Evolutionary conservation across 352 stramenopile species (phyloP), one percentile per base, ranked within the genome.

Genomic region (Pythium rhizo-oryzae): DNA sequence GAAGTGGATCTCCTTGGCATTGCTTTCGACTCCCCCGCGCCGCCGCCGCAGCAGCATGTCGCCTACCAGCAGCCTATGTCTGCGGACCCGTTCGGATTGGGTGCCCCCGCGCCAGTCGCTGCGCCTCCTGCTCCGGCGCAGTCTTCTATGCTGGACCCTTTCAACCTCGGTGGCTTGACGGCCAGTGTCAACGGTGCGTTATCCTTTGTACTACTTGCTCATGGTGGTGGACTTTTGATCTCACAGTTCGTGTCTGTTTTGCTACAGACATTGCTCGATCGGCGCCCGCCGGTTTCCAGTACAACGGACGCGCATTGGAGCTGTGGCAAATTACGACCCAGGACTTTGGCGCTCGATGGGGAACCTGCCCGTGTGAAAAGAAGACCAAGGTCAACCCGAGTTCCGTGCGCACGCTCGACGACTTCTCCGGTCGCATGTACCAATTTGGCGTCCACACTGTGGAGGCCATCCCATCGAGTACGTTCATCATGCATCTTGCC

Each of bases 1-100:
- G 82, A 94, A 70, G 80, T 95, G 49, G 89, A 96, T 61, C 71
- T 96, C 64, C 71, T 96, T 11, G 87, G 94, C 59, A 94, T 96
- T 56, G 86, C 82, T 6, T 96, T 96, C 60, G 87, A 94, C 30
- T 75, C 85, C 0, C 75, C 82, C 49, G 61, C 61, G 12, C 51
- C 61, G 2, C 67, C 76, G 11, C 78, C 80, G 70, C 75, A 53
- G 16, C 44, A 67, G 15, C 33, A 46, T 24, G 33, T 55, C 30
- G 59, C 64, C 44, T 54, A 79, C 71, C 69, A 66, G 67, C 77
- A 79, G 39, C 58, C 71, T 67, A 25, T 62, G 58, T 30, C 59
- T 60, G 54, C 58, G 1, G 86, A 94, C 55, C 85, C 87, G 47
- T 94, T 96, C 66, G 82, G 79, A 30, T 80, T 92, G 59, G 74